Base-by-base conservation (phyloP, 257 asterid species). In the Solanum chmielewskii region DNA sequence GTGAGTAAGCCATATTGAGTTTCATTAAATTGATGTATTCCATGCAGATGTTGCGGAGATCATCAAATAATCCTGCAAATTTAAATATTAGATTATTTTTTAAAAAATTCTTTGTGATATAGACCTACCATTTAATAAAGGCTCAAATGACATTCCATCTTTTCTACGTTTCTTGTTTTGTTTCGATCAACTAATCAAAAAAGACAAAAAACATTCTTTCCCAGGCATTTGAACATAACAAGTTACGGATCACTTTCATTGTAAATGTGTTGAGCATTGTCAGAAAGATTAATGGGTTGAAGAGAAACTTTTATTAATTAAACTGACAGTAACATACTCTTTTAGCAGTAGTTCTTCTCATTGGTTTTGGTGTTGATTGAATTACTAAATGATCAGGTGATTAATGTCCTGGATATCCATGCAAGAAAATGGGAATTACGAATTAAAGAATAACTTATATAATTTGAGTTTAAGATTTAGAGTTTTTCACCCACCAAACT, bases 121-220 rank as follows among this genome's bases (percentile, higher is more conserved):
- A 88, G 45, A 73, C 91, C 81, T 35, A 96, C 98, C 98, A 74
- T 94, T 91, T 88, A 92, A 86, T 69, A 87, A 86, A 74, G 96
- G 95, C 74, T 92, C 93, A 13, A 78, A 69, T 88, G 92, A 87
- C 85, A 89, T 66, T 4, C 77, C 73, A 71, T 93, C 93, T 89
- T 91, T 93, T 86, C 87, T 92, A 70, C 84, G 70, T 84, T 86
- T 88, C 68, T 88, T 92, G 85, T 88, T 88, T 76, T n/a, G 78
- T 88, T 88, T 94, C 96, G 95, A 95, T 52, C 11, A 8, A 16
- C 5, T 49, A 31, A 33, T 33, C 35, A 75, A 39, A 39, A 29
- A 71, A 33, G 9, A 21, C 11, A 12, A 41, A 23, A 33, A 75
- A 6, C 35, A 23, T 39, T 75, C 83, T 41, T 41, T 75, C 49